A percentile compares a stretch with the other conserved stretches of the same genome.
phyloP scores from a whole-genome alignment of 108 stramenopile species.

The Skeletonema marinoi region DNA sequence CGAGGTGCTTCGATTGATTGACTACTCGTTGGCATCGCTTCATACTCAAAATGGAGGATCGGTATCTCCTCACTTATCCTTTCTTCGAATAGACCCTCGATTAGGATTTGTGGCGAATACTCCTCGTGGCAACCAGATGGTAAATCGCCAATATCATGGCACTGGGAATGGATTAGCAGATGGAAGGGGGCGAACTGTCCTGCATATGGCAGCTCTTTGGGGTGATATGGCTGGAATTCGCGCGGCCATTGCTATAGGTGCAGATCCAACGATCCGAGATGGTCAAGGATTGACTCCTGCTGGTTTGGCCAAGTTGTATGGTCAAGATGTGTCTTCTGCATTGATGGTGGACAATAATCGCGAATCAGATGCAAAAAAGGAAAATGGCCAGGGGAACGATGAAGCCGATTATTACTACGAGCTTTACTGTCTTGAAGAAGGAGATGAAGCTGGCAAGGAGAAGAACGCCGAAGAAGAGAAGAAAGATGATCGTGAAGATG shows the following conservation, averaged over 20 bases:
- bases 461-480: constrained; percentile 3
- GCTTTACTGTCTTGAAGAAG: constrained; percentile 39
- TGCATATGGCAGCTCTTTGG: constrained; percentile 44
- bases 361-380: background rate
- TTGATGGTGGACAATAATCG: constrained; percentile 4
- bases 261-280: constrained; percentile 28
- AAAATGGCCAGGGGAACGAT: background rate
- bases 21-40: constrained; percentile 25
- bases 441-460: background rate
- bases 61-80: constrained; percentile 36
- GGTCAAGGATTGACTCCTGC: constrained; percentile 20
- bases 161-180: constrained; percentile 1
- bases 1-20: constrained; percentile 25
- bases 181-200: constrained; percentile 30
- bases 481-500: background rate
- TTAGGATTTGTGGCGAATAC: constrained; percentile 13
- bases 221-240: constrained; percentile 34
- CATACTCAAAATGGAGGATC: constrained; percentile 38
- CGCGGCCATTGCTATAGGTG: constrained; percentile 36
- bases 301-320: constrained; percentile 21
- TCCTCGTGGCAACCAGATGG: constrained; percentile 13
- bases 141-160: constrained; percentile 24
- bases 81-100: constrained; percentile 27
- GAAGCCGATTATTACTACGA: constrained; percentile 47
- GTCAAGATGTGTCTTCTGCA: constrained; percentile 13